phyloP scores from a whole-genome alignment of 2,329 filamentous ascomycete species.

The Colletotrichum sp. region DNA sequence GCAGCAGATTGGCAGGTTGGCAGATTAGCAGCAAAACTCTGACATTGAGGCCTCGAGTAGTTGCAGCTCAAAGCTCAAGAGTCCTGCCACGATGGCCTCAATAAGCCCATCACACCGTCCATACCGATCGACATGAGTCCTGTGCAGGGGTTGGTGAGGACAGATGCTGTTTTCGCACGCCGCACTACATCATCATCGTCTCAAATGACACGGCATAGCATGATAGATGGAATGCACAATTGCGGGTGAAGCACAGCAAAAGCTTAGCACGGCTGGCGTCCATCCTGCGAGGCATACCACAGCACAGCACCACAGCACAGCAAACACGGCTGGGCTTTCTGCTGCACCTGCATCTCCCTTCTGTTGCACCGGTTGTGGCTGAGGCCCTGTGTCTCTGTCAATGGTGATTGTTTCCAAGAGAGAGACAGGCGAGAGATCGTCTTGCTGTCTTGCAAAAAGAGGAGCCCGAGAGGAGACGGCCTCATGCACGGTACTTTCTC shows the following conservation, averaged over 20 bases:
- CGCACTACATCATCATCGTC: background rate
- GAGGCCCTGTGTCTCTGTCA: background rate
- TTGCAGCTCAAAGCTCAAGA: background rate
- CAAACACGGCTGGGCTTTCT: background rate
- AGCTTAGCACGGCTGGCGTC: background rate
- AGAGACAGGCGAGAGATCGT: background rate
- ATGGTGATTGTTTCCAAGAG: background rate
- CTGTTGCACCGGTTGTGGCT: background rate
- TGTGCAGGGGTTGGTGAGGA: background rate
- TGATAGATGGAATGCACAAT: background rate
- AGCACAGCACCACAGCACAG: background rate
- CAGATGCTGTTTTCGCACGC: background rate
- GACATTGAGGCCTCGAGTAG: background rate
- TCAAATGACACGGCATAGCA: background rate
- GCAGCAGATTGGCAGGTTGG: background rate
- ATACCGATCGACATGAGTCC: background rate
- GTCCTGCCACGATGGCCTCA: background rate
- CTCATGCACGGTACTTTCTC: constrained; percentile 21
- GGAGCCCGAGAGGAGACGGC: background rate
- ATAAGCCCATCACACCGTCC: background rate
- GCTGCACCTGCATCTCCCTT: background rate
- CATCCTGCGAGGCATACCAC: background rate
- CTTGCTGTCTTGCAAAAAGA: background rate
- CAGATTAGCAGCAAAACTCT: background rate
- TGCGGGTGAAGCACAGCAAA: background rate